A percentile compares a stretch with the other conserved stretches of the same genome.
phyloP scores from a whole-genome alignment of 257 asterid genomes.

The Nicotiana attenuata region DNA sequence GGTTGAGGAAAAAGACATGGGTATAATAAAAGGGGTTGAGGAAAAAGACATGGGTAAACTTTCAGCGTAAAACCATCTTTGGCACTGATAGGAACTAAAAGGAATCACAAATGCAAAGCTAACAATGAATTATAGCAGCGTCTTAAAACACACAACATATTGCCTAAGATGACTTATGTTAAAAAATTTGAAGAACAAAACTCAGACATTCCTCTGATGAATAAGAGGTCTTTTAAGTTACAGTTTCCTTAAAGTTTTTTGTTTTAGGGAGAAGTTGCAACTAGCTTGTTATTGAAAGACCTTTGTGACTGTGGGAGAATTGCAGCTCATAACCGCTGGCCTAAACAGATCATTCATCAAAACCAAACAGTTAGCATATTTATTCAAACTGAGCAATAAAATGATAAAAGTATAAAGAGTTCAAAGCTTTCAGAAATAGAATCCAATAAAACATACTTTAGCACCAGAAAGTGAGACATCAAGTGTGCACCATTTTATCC shows the following conservation, averaged over 20 bases:
- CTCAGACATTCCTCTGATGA: background rate
- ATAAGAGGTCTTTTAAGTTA: background rate
- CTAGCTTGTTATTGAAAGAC: background rate
- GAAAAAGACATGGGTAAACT: background rate
- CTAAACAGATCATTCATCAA: background rate
- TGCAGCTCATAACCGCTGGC: background rate
- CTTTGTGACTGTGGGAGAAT: background rate
- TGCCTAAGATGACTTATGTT: background rate
- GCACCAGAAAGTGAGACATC: background rate
- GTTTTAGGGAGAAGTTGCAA: background rate
- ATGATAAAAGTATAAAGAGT: background rate
- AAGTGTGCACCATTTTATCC: background rate
- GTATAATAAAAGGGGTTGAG: slow-evolving; percentile 4
- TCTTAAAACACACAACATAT: background rate
- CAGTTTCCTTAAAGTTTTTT: background rate
- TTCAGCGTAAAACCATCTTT: background rate
- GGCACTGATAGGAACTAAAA: background rate
- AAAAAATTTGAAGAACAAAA: background rate
- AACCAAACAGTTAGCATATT: background rate
- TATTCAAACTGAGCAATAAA: background rate
- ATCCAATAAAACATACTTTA: slow-evolving; percentile 1
- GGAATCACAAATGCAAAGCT: background rate
- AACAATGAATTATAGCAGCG: background rate
- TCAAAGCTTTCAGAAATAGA: background rate
- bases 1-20: background rate